A percentile compares a stretch with the other conserved stretches of the same genome.
Evolutionary conservation across 2,329 filamentous ascomycete genomes (phyloP).

Genomic region (Pyricularia sp.): DNA sequence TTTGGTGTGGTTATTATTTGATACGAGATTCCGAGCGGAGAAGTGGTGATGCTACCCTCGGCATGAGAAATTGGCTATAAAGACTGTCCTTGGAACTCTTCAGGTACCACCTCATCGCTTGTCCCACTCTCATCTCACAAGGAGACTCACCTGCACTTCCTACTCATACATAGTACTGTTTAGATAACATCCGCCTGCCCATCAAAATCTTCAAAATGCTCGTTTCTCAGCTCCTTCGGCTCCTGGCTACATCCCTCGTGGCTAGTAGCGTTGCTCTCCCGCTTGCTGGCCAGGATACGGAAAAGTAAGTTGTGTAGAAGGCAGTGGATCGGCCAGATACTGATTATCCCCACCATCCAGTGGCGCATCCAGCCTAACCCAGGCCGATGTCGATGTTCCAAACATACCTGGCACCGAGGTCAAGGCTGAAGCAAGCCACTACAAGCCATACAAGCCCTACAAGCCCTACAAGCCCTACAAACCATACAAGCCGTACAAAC

Average conservation of each 20-base stretch:
- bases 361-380: neutral
- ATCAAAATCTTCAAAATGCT: neutral
- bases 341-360: neutral
- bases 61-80: neutral
- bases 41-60: neutral
- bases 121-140: neutral
- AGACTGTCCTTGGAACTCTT: neutral
- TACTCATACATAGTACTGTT: neutral
- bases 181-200: neutral
- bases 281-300: neutral
- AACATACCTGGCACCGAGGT: neutral
- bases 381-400: neutral
- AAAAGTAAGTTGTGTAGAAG: neutral
- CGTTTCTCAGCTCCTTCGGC: neutral
- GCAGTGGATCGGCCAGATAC: neutral
- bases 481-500: neutral
- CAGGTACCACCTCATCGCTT: neutral
- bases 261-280: neutral
- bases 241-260: neutral
- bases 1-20: neutral
- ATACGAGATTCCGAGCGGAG: too few species aligned
- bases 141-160: neutral
- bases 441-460: neutral
- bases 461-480: neutral
- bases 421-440: neutral